A percentile compares a stretch with the other conserved stretches of the same genome.
These are phyloP conservation scores for Irpex sp. DNA, from an alignment of 1,284 basidiomycete genomes.

Conservation along the genomic window DNA sequence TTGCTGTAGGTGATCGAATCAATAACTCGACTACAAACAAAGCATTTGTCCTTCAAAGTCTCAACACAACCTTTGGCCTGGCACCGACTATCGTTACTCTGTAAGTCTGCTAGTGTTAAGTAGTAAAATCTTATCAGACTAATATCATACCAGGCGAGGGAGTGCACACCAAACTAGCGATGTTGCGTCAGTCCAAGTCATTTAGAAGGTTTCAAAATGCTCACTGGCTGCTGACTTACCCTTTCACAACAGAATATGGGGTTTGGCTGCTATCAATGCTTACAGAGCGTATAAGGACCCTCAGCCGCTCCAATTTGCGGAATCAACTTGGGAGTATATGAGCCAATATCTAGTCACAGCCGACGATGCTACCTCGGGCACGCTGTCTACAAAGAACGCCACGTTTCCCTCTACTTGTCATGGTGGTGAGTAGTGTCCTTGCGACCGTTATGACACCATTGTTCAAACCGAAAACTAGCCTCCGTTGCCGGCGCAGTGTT, in stretches of 20 bases:
- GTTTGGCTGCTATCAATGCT: slow-evolving; percentile 3
- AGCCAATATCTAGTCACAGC: not conserved
- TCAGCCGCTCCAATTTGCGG: not conserved
- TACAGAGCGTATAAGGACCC: not conserved
- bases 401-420: not conserved
- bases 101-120: not conserved
- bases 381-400: not conserved
- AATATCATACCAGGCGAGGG: not conserved
- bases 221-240: not conserved
- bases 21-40: not conserved
- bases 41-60: not conserved
- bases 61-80: not conserved
- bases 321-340: not conserved
- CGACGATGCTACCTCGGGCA: not conserved
- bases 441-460: too few species aligned
- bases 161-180: not conserved
- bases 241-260: not conserved
- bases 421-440: not conserved
- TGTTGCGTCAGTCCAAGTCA: not conserved
- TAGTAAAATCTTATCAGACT: not conserved
- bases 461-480: not conserved
- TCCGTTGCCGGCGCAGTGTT: slow-evolving; percentile 7
- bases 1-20: not conserved
- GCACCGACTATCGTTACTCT: not conserved
- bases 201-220: too few species aligned